Evolutionary conservation across 441 rosid genomes (phyloP).

Genomic region (Rhodomyrtus psidioides): DNA sequence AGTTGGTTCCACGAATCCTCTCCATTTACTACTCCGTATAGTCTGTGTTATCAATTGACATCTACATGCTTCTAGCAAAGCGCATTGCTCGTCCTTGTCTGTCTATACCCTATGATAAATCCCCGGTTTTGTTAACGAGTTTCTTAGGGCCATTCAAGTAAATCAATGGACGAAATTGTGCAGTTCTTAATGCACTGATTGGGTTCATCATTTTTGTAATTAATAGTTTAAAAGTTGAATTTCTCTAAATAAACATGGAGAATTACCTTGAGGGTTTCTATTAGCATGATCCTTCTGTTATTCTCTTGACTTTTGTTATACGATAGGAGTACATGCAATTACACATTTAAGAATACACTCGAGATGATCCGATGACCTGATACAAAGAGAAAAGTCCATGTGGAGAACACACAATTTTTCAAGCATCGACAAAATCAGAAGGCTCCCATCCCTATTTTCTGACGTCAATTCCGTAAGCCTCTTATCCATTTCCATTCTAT

Average conservation of each 20-base stretch:
- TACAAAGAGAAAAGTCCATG: too few relatives aligned
- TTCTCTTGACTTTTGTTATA: neutral
- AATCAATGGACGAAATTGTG: neutral
- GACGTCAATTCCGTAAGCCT: too few relatives aligned
- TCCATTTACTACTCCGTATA: neutral
- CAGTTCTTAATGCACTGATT: neutral
- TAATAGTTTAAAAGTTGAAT: neutral
- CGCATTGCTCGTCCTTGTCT: neutral
- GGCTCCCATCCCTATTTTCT: too few relatives aligned
- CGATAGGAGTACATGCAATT: neutral
- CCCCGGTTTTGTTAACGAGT: neutral
- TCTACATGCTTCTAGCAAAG: too few relatives aligned
- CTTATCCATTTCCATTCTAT: too few relatives aligned
- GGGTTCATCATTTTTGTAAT: neutral
- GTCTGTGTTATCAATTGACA: neutral
- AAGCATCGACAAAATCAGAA: too few relatives aligned
- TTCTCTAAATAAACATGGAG: neutral
- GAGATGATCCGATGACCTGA: too few relatives aligned
- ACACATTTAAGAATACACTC: neutral
- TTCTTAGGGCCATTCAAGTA: neutral
- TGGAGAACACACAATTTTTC: too few relatives aligned
- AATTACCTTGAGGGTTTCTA: neutral
- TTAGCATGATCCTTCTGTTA: neutral
- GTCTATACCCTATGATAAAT: neutral
- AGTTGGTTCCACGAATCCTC: neutral